These are phyloP conservation scores for Cordyceps pruinosa DNA, from an alignment of 2,329 filamentous ascomycete genomes.

Conservation along the genomic window DNA sequence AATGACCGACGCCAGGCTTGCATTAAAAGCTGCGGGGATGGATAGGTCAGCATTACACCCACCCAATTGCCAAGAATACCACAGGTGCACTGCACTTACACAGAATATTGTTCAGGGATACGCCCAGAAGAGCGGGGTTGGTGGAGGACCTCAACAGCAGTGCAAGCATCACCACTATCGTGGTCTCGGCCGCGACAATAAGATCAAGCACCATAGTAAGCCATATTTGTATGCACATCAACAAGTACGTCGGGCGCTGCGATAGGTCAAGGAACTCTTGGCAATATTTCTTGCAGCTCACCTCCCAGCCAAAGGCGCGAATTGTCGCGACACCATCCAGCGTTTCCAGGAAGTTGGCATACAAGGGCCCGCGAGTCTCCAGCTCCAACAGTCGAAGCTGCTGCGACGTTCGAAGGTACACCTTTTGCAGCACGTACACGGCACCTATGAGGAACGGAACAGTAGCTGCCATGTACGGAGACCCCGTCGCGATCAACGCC, in stretches of 20 bases:
- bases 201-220: conserved; percentile 42
- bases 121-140: conserved; percentile 22
- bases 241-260: conserved; percentile 31
- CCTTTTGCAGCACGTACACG: conserved; percentile 23
- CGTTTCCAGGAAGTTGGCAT: conserved; percentile 23
- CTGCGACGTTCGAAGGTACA: conserved; percentile 26
- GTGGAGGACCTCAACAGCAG: conserved; percentile 32
- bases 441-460: conserved; percentile 32
- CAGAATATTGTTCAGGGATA: conserved; percentile 24
- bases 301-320: conserved; percentile 29
- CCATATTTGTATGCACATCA: conserved; percentile 44
- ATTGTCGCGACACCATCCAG: conserved; percentile 22
- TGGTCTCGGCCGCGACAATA: conserved; percentile 27
- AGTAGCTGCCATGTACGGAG: conserved; percentile 37
- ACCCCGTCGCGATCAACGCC: conserved; percentile 37
- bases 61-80: background rate
- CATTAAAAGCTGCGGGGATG: conserved; percentile 19
- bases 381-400: conserved; percentile 26
- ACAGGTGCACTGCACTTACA: background rate
- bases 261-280: conserved; percentile 26
- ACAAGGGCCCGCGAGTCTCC: conserved; percentile 25
- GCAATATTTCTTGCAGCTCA: conserved; percentile 17
- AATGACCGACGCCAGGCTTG: conserved; percentile 25
- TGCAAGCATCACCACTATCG: conserved; percentile 39
- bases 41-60: background rate